Evolutionary conservation across 441 rosid genomes (phyloP), one percentile per base, ranked within the genome.

Genomic region (Gossypium gossypioides): DNA sequence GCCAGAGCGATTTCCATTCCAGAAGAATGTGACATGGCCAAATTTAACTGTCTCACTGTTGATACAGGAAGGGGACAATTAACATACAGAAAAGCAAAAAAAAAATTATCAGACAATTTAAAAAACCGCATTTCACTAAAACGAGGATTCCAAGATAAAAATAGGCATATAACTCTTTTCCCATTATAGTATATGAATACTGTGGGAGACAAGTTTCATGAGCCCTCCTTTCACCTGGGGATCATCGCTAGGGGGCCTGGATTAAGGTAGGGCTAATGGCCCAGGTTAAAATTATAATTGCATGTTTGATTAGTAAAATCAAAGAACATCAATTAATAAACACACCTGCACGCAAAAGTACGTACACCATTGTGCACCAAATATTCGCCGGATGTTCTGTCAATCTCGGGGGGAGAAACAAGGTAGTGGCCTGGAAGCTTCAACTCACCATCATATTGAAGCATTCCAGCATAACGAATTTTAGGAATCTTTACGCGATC

Each of bases 1-100:
- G 50, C 99, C 99, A 64, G 99, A 95, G 42, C 99, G 95, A 74
- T 95, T 95, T 68, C 99, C 99, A 78, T 95, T 92, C 99, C 99
- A 95, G 81, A 95, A 95, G 90, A 92, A 95, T 44, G 99, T 95
- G 63, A 95, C 97, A 74, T 95, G 99, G 18, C 98, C 98, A 80
- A 95, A 95, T 82, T 95, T 95, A 50, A 95, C 99, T 15, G 99
- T 95, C 83, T 95, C 99, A 64, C 99, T 95, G 87, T 75, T 52
- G 40, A 22, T 50, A n/a, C 32, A 67, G 16, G 73, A 46, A 2
- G 12, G 16, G 22, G 12, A 9, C 15, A 25, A 58, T 51, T 40
- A 57, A n/a, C 40, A 68, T 15, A 57, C 25, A 37, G 15, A 16
- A 72, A 74, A 44, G n/a, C 22, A 65, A 13, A 27, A 29, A 1